Evolutionary conservation across 148 eudicot species (phyloP), one percentile per base, ranked within the genome.

Genomic region (Agrostemma githago): DNA sequence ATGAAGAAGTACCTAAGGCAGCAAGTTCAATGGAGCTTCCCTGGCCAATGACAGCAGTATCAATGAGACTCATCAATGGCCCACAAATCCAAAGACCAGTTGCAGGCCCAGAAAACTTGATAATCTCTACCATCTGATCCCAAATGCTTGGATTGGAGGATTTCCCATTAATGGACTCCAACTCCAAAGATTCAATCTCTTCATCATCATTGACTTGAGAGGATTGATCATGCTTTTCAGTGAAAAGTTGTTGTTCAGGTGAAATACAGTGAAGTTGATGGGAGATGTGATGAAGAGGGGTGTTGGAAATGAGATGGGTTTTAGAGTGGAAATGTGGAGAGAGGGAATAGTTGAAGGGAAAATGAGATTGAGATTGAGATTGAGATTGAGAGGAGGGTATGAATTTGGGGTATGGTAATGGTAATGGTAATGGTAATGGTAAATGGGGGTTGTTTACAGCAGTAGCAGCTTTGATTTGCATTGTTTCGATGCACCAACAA

Each of bases 21-120:
- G 93, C 96, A 65, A 90, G 90, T 75, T 87, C 89, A 77, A 86
- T 68, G 21, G 98, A 90, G 82, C 95, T 91, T 26, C 89, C 82
- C 57, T 89, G 98, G 6, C 97, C 98, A 80, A 93, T 86, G 8
- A 91, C 98, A 78, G 87, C 91, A 77, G 98, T 93, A 68, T 93
- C 98, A 76, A 93, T 93, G 62, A 89, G 86, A 76, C 97, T 89
- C 98, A 91, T 93, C 72, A 93, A 82, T 1, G 98, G 98, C 38
- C 95, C 92, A 71, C 92, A 93, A 69, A 93, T 77, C 98, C 98
- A 93, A 57, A 93, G 75, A 56, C 97, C 98, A 19, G 91, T 85
- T 0, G 98, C 98, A 10, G 98, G 98, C 11, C 95, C 98, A 16
- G 97, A 86, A 73, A 93, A 91, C 83, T 88, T 88, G 61, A 88